phyloP scores from a whole-genome alignment of 2,329 filamentous ascomycete genomes.

The Ceratocystis papillata region DNA sequence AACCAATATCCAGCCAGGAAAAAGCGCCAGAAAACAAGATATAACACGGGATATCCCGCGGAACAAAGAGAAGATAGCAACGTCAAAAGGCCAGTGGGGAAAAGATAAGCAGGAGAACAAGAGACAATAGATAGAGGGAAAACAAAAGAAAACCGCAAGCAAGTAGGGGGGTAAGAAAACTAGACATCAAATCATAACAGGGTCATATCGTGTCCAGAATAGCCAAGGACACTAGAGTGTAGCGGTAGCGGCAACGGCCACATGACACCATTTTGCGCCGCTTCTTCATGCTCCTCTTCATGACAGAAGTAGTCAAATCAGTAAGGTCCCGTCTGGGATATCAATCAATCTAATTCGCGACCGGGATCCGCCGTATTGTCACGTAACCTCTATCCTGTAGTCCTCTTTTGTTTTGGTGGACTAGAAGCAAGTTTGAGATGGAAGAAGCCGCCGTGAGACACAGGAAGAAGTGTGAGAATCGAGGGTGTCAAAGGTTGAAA shows the following conservation, averaged over 20 bases:
- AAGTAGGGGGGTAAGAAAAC: background rate
- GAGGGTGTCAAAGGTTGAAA: background rate
- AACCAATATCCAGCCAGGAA: background rate
- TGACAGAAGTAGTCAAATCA: background rate
- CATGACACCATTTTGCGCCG: conserved; percentile 6
- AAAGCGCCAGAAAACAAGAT: background rate
- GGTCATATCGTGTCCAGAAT: conserved; percentile 11
- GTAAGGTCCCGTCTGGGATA: no score
- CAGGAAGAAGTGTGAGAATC: background rate
- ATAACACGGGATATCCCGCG: background rate
- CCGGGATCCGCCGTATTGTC: background rate
- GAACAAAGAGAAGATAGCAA: background rate
- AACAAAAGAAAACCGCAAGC: conserved; percentile 2
- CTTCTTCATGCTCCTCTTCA: background rate
- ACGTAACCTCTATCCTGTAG: background rate
- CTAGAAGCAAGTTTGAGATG: background rate
- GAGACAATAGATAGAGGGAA: conserved; percentile 14
- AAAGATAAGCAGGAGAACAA: conserved; percentile 10
- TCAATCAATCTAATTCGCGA: no score
- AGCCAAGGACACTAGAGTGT: background rate
- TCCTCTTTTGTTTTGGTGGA: background rate
- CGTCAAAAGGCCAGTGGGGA: conserved; percentile 13
- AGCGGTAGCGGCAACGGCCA: background rate
- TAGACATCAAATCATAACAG: conserved; percentile 14
- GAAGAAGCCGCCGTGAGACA: background rate